Evolutionary conservation across 352 stramenopile species (phyloP).

Genomic region (Phytophthora sp.): DNA sequence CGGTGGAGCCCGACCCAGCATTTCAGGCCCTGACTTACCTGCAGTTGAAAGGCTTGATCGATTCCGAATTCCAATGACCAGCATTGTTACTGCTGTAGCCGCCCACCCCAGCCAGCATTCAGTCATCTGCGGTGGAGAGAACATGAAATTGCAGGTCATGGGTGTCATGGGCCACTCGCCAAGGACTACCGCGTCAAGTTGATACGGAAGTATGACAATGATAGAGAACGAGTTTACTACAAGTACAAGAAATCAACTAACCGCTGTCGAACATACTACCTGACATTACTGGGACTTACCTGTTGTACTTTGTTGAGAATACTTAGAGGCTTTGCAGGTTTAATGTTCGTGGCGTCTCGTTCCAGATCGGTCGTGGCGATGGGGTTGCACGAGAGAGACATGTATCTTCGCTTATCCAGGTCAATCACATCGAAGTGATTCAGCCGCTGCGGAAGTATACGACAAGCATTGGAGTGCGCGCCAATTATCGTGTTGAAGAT

Average conservation of each 20-base stretch:
- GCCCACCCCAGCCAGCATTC: constrained; percentile 49
- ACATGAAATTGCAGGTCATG: constrained; percentile 46
- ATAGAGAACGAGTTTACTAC: neutral
- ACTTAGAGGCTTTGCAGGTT: no score
- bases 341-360: constrained; percentile 1
- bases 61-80: constrained; percentile 54
- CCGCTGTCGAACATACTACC: no score
- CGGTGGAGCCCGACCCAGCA: neutral
- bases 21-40: neutral
- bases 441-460: constrained; percentile 31
- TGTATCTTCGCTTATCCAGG: constrained; percentile 20
- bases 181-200: no score
- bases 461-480: constrained; percentile 47
- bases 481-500: constrained; percentile 56
- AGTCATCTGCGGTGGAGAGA: constrained; percentile 54
- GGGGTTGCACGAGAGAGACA: constrained; percentile 12
- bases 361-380: constrained; percentile 24
- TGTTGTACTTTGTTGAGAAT: no score
- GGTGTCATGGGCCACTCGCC: constrained; percentile 18
- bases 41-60: constrained; percentile 46
- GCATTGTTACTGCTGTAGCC: constrained; percentile 52
- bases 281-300: no score
- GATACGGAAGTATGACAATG: no score
- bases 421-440: constrained; percentile 19
- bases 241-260: no score